These are phyloP conservation scores for Cladophialophora bantiana DNA, from an alignment of 2,329 filamentous ascomycete species.

Conservation along the genomic window DNA sequence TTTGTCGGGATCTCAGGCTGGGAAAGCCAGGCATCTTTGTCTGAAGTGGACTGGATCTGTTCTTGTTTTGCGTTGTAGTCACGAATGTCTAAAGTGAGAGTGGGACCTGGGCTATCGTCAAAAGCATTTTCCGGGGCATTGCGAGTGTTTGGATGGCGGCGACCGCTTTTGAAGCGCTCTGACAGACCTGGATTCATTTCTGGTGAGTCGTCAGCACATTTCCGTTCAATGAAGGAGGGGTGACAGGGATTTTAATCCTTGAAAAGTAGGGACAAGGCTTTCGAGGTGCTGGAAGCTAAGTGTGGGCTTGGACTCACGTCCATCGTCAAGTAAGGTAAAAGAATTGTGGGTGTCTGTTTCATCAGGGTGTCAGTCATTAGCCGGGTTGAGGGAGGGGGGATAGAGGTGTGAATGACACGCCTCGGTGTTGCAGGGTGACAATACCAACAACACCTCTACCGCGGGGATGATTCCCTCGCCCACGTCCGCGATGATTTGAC, in stretches of 20 bases:
- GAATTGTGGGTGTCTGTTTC: constrained; percentile 7
- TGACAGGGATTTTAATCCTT: neutral
- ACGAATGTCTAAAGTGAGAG: constrained; percentile 36
- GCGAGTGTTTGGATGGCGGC: constrained; percentile 17
- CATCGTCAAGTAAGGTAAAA: constrained; percentile 7
- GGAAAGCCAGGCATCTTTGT: constrained; percentile 45
- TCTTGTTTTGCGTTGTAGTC: constrained; percentile 40
- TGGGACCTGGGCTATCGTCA: constrained; percentile 26
- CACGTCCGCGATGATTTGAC: neutral
- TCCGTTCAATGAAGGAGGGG: neutral
- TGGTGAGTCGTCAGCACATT: constrained; percentile 14
- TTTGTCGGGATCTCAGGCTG: constrained; percentile 52
- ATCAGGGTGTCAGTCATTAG: neutral
- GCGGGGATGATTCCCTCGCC: constrained; percentile 1
- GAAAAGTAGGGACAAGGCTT: neutral
- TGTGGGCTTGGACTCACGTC: neutral
- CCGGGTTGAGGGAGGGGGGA: neutral
- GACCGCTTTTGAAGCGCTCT: constrained; percentile 34
- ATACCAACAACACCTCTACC: constrained; percentile 8
- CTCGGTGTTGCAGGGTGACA: neutral
- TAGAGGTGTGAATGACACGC: neutral
- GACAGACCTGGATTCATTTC: constrained; percentile 38
- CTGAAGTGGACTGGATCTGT: constrained; percentile 45
- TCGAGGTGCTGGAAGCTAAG: neutral
- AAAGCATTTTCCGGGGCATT: constrained; percentile 4